phyloP scores from a whole-genome alignment of 2,329 filamentous ascomycete genomes.

The Claviceps sp. region DNA sequence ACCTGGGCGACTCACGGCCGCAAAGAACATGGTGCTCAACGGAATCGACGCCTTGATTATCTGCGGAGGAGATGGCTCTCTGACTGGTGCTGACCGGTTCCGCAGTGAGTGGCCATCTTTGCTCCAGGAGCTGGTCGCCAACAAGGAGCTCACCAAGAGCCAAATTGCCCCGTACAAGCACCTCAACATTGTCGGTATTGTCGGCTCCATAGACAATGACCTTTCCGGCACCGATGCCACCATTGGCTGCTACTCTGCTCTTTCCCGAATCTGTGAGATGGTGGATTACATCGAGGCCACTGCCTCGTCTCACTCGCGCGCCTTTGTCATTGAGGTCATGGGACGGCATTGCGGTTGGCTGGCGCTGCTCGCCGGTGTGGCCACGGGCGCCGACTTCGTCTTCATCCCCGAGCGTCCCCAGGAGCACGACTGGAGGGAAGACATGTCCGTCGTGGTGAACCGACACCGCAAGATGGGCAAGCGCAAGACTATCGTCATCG shows the following conservation, averaged over 20 bases:
- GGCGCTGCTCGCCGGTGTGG: conserved; percentile 89
- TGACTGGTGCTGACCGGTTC: conserved; percentile 93
- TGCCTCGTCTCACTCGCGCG: conserved; percentile 82
- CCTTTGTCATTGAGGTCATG: conserved; percentile 98
- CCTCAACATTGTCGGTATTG: conserved; percentile 90
- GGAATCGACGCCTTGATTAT: conserved; percentile 95
- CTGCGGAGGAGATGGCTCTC: conserved; percentile 89
- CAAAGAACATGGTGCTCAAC: conserved; percentile 85
- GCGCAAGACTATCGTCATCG: conserved; percentile 94
- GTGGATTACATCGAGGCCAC: conserved; percentile 97
- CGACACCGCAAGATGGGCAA: conserved; percentile 82
- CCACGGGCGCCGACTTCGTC: conserved; percentile 88
- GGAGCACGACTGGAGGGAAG: conserved; percentile 71
- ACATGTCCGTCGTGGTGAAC: conserved; percentile 69
- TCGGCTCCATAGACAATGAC: conserved; percentile 97
- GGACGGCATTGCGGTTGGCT: conserved; percentile 96
- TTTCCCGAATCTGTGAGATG: conserved; percentile 85
- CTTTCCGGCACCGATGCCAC: conserved; percentile 95
- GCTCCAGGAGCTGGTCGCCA: conserved; percentile 69
- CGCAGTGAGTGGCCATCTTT: conserved; percentile 83
- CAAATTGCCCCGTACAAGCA: conserved; percentile 67
- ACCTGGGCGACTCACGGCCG: conserved; percentile 66
- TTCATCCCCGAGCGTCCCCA: conserved; percentile 95
- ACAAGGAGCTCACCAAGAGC: conserved; percentile 53
- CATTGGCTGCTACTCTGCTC: conserved; percentile 89